Evolutionary conservation across 1,139 yeast species (phyloP), one percentile per base, ranked within the genome.

Genomic region (Suhomyces panamericanus): DNA sequence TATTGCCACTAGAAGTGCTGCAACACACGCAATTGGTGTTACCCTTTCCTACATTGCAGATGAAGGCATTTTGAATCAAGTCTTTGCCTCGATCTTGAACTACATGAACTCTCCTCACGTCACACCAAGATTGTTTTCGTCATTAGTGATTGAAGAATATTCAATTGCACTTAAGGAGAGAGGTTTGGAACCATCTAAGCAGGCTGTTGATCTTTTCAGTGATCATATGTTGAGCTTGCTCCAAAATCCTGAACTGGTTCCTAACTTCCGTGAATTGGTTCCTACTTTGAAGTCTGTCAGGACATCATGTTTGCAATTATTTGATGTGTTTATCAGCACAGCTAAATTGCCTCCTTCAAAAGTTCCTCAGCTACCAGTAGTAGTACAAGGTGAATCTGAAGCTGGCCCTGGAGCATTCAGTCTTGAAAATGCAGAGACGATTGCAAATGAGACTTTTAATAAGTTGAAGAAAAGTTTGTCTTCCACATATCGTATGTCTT

Each of bases 361-460:
- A 61, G 66, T 90, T 12, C 97, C 97, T 0, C 87, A 82, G 47
- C 66, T 95, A 29, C 95, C 99, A 0, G 83, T 89, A 6, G 83
- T 91, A 14, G 96, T 91, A 4, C 95, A 89, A 63, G 99, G 99
- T 30, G 99, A 93, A 60, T 75, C 83, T 1, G 96, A 88, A 51
- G 96, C 98, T 4, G 98, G 97, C 1, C 91, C 96, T 0, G 91
- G 85, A 54, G 98, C 98, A 0, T 95, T 95, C 65, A 80, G 89
- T 10, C 64, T 93, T 39, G 86, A 78, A 35, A 80, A 81, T 53
- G 98, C 97, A 1, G 86, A 85, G 48, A 78, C 80, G 52, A 77
- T 91, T 8, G 72, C 85, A 28, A 70, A 72, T 41, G 89, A 84
- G 41, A 79, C 83, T 6, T 89, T 80, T 61, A 80, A 78, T 15